Conservation (phyloP, 805 yeast species). For the Candida schatavii region DNA sequence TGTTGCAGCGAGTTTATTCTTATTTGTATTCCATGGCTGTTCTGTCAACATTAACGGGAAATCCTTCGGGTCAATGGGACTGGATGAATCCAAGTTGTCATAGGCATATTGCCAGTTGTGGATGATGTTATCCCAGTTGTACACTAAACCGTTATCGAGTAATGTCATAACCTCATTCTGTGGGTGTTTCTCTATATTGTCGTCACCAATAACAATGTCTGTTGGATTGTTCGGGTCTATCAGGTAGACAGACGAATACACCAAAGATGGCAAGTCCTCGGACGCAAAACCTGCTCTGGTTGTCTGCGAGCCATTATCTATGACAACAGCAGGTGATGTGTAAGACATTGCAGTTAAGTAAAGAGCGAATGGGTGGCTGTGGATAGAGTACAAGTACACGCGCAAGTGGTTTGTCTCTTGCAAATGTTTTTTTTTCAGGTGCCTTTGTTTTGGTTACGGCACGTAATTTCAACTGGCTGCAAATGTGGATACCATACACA, state of each 20-base stretch:
- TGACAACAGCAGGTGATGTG: slow-evolving; percentile 56
- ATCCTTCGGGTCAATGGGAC: slow-evolving; percentile 51
- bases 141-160: slow-evolving; percentile 60
- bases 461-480: no score
- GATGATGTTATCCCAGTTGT: slow-evolving; percentile 70
- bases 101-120: slow-evolving; percentile 69
- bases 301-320: slow-evolving; percentile 62
- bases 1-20: slow-evolving; percentile 53
- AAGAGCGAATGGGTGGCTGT: no score
- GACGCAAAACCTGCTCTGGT: slow-evolving; percentile 72
- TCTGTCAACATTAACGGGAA: slow-evolving; percentile 64
- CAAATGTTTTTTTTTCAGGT: no score
- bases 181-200: slow-evolving; percentile 43
- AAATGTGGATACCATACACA: no score
- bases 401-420: no score
- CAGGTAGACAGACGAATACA: slow-evolving; percentile 56
- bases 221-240: slow-evolving; percentile 20
- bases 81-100: slow-evolving; percentile 40
- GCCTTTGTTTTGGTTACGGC: no score
- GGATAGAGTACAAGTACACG: no score
- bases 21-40: slow-evolving; percentile 66
- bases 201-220: slow-evolving; percentile 44
- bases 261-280: slow-evolving; percentile 58
- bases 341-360: no score
- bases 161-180: slow-evolving; percentile 54